Evolutionary conservation across 2,329 filamentous ascomycete species (phyloP).

Genomic region (Cladosporium oxysporum): DNA sequence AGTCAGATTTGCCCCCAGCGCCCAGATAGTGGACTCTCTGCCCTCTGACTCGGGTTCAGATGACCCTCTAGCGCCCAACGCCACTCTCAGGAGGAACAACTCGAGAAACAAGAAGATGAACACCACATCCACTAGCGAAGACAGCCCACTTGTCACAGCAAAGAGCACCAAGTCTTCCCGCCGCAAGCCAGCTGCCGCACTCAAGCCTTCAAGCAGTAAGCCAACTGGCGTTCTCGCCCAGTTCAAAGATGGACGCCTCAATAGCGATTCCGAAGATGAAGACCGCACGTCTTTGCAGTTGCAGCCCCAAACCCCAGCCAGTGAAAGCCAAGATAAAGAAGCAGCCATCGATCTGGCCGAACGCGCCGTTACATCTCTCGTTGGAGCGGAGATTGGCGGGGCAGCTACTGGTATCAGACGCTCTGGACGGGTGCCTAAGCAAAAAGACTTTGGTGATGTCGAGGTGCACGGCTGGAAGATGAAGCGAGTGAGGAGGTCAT

Average conservation of each 20-base stretch:
- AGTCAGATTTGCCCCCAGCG: neutral
- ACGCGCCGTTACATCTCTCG: neutral
- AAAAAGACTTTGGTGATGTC: slow-evolving; percentile 5
- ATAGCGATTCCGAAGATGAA: neutral
- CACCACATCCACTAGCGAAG: neutral
- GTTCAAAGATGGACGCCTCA: neutral
- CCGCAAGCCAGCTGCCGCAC: neutral
- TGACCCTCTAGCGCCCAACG: neutral
- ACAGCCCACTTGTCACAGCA: neutral
- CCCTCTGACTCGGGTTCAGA: neutral
- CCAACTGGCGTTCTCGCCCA: neutral
- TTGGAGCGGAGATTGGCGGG: neutral
- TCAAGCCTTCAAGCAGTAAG: neutral
- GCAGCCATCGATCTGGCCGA: neutral
- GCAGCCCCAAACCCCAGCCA: neutral
- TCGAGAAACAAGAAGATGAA: neutral
- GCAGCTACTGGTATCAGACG: neutral
- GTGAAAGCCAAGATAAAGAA: neutral
- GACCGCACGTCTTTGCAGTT: neutral
- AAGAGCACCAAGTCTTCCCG: neutral
- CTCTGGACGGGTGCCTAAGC: neutral
- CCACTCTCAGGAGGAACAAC: neutral
- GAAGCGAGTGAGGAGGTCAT: neutral
- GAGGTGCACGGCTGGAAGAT: neutral
- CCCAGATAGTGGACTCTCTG: too few species aligned